Percentiles rank a stretch among this genome's conserved stretches.
These are phyloP conservation scores for Ceratonia siliqua DNA, from an alignment of 306 rosid genomes.

Conservation along the genomic window DNA sequence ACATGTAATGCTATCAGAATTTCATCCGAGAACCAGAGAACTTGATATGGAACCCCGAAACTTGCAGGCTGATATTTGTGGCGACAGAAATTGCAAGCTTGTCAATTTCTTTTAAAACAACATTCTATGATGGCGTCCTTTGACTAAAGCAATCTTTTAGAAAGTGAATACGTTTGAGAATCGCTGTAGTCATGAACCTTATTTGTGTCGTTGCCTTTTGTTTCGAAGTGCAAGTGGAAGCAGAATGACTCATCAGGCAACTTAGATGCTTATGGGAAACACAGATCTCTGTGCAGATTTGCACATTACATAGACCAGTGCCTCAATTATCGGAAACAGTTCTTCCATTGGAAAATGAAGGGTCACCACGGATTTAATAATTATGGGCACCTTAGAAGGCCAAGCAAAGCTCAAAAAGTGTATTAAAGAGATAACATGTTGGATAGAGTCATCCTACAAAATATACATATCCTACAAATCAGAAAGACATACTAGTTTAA, in stretches of 20 bases:
- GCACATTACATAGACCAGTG: conserved; percentile 19
- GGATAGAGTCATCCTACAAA: neutral
- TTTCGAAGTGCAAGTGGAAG: conserved; percentile 34
- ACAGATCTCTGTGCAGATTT: conserved; percentile 27
- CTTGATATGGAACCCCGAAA: conserved; percentile 17
- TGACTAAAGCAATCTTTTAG: conserved; percentile 30
- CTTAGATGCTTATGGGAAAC: conserved; percentile 46
- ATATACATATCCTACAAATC: neutral
- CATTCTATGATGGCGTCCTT: conserved; percentile 27
- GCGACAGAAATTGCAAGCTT: conserved; percentile 7
- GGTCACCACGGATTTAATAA: conserved; percentile 14
- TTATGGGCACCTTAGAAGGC: conserved; percentile 24
- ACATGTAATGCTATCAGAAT: neutral
- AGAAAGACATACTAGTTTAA: neutral
- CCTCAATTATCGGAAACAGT: conserved; percentile 35
- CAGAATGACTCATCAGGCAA: conserved; percentile 33
- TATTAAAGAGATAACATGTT: neutral
- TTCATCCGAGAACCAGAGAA: neutral
- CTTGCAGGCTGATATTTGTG: conserved; percentile 33
- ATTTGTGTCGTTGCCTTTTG: conserved; percentile 29
- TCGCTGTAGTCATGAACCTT: conserved; percentile 21
- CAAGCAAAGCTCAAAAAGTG: neutral
- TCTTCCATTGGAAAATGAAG: conserved; percentile 26
- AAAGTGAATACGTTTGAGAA: conserved; percentile 28
- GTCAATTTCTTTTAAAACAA: conserved; percentile 8